Evolutionary conservation across 768 basidiomycete species (phyloP).

Genomic region (Hebeloma cylindrosporum): DNA sequence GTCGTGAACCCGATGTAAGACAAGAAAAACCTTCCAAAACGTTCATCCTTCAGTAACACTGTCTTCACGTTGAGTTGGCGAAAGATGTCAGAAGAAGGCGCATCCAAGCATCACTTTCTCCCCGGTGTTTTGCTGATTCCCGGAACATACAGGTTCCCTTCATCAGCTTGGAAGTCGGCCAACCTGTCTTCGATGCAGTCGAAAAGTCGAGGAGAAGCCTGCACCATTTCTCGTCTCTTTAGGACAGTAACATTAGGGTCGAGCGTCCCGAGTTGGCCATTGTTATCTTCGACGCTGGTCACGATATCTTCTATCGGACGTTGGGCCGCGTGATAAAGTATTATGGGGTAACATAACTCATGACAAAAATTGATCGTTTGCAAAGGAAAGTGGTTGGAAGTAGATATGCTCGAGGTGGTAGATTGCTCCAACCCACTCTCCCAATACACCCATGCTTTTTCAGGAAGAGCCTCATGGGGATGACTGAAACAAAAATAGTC

Average conservation of each 20-base stretch:
- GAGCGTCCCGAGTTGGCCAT: constrained; percentile 10
- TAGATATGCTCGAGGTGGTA: constrained; percentile 3
- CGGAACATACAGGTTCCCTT: no score
- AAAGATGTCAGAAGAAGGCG: no score
- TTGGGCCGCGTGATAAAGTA: constrained; percentile 26
- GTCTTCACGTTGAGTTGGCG: no score
- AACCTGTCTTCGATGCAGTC: constrained; percentile 16
- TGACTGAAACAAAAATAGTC: no score
- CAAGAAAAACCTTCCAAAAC: no score
- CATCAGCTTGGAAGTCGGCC: neutral
- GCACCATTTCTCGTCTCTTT: constrained; percentile 18
- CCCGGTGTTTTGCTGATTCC: no score
- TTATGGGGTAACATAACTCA: constrained; percentile 22
- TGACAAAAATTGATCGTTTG: no score
- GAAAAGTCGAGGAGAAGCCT: constrained; percentile 17
- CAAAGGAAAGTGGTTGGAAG: constrained; percentile 6
- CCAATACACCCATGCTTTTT: constrained; percentile 9
- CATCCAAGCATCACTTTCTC: no score
- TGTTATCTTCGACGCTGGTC: constrained; percentile 14
- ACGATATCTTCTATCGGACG: constrained; percentile 19
- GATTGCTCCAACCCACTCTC: constrained; percentile 3
- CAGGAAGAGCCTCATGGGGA: neutral
- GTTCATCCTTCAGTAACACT: no score
- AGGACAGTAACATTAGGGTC: constrained; percentile 9
- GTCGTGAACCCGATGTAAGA: no score